Evolutionary conservation across 202 grass and related monocot species (phyloP), one percentile per base, ranked within the genome.

Genomic region (Tripidium arundinaceum): DNA sequence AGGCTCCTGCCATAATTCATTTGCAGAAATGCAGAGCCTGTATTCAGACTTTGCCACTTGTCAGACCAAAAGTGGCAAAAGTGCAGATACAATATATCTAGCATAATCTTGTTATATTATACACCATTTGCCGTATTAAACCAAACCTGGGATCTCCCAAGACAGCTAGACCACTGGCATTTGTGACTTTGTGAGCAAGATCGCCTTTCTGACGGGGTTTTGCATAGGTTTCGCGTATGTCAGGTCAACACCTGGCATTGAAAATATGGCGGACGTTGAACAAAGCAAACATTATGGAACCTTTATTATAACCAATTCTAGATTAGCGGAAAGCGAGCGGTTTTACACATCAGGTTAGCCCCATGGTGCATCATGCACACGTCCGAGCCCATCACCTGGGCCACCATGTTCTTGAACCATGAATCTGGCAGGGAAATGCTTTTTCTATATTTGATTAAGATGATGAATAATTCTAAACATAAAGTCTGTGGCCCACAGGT

Each of bases 321-420:
- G 64, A 26, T 77, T 77, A 61, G 74, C 40, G 50, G 49, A 87
- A 87, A 86, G 75, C 18, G 42, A 34, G 36, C 58, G 21, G 70
- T 76, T 86, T 90, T 83, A 90, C 79, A 86, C 83, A 83, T 83
- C 87, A 83, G 52, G 79, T 83, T 74, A 77, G 75, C 75, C 68
- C 85, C 79, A 61, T 47, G 67, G 40, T 41, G 83, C 69, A 76
- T 75, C 83, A 73, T n/a, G n/a, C 62, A 83, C 42, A 74, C 63
- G 69, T 31, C 80, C 75, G 21, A 65, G 41, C 74, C 72, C 73
- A 65, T 69, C 46, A 71, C 28, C 65, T 77, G 81, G 81, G 29
- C 28, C 71, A 84, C 77, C 81, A 58, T 2, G 71, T 81, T 84
- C 77, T 68, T 55, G 42, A 65, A 72, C 81, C 46, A 71, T 81